A percentile compares a stretch with the other conserved stretches of the same genome.
Conservation (phyloP, 1,284 basidiomycete genomes). For the Puccinia novopanici region DNA sequence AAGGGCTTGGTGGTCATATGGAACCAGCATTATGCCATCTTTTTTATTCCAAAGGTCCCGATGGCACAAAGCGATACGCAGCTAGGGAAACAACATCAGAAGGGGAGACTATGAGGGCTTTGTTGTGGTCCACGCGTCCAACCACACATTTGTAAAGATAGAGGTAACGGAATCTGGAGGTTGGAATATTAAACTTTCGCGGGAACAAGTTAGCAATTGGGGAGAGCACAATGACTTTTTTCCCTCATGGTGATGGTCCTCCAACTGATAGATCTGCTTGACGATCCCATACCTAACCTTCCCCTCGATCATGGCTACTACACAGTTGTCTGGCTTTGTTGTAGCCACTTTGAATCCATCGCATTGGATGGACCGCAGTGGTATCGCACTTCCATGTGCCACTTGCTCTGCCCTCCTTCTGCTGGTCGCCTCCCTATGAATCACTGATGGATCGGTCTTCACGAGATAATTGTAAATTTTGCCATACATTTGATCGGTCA, state of each 20-base stretch:
- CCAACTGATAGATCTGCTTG: not conserved
- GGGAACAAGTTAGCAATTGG: slow-evolving; percentile 31
- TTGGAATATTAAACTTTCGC: not conserved
- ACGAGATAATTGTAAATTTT: not conserved
- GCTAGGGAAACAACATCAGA: not conserved
- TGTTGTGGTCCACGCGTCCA: not conserved
- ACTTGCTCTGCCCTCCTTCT: not conserved
- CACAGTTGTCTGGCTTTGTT: not conserved
- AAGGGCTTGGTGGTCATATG: not conserved
- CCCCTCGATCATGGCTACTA: not conserved
- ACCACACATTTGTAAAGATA: not conserved
- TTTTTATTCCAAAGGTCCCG: not conserved
- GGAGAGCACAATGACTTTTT: not conserved
- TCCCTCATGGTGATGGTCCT: not conserved
- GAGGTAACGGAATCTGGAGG: not conserved
- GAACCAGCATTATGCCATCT: slow-evolving; percentile 9
- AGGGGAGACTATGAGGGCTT: not conserved
- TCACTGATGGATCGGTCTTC: not conserved
- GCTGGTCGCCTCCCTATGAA: not conserved
- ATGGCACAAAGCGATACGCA: slow-evolving; percentile 7
- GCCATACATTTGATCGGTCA: not conserved
- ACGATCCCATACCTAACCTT: not conserved
- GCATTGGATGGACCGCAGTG: not conserved
- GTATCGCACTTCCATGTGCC: not conserved
- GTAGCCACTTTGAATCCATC: not conserved